Evolutionary conservation across 2,329 filamentous ascomycete genomes (phyloP).

Genomic region (Aureobasidium sp.): DNA sequence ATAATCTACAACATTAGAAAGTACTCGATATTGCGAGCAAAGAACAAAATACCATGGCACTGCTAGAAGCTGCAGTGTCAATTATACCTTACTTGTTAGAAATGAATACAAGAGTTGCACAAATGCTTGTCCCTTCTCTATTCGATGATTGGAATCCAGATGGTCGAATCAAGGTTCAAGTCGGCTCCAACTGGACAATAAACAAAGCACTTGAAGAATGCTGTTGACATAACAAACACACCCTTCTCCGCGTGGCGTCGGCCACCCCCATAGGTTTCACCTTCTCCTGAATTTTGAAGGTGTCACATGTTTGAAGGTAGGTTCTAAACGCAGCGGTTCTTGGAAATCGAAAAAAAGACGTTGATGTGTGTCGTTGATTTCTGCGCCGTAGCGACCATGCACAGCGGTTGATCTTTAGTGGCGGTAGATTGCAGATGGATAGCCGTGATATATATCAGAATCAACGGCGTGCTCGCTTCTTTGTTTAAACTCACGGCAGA

Average conservation of each 20-base stretch:
- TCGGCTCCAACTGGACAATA: neutral
- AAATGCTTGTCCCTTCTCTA: neutral
- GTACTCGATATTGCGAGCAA: neutral
- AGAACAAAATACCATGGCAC: constrained; percentile 5
- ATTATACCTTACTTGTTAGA: constrained; percentile 15
- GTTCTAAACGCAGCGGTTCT: neutral
- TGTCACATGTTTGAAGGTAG: neutral
- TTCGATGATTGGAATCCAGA: neutral
- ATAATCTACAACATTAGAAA: constrained; percentile 19
- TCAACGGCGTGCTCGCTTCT: constrained; percentile 2
- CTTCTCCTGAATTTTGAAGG: neutral
- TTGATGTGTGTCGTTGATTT: neutral
- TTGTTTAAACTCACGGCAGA: neutral
- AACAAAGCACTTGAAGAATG: constrained; percentile 1
- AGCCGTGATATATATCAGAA: constrained; percentile 10
- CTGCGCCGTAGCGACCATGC: neutral
- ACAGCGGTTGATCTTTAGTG: neutral
- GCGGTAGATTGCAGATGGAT: constrained; percentile 8
- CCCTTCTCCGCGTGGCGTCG: constrained; percentile 3
- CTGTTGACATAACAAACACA: constrained; percentile 11
- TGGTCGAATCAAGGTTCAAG: neutral
- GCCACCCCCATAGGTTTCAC: neutral
- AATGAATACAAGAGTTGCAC: constrained; percentile 15
- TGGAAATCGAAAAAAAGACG: neutral
- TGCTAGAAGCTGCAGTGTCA: constrained; percentile 7